phyloP scores from a whole-genome alignment of 2,329 filamentous ascomycete species.

The Stachybotrys chlorohalonatus region DNA sequence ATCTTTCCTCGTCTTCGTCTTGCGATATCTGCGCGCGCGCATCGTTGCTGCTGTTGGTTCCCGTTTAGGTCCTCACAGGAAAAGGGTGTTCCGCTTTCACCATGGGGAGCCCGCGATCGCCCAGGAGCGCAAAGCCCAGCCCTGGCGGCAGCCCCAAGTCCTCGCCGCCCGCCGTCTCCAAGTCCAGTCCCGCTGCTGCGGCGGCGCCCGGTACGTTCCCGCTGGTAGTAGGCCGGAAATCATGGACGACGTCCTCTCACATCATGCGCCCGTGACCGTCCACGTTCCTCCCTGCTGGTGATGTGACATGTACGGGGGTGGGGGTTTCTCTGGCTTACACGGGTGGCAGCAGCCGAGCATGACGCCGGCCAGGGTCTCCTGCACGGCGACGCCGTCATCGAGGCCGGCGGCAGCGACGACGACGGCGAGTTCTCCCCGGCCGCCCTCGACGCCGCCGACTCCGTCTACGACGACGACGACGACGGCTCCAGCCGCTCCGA shows the following conservation, averaged over 20 bases:
- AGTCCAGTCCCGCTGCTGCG: neutral
- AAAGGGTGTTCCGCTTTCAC: neutral
- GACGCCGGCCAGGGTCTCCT: conserved; percentile 12
- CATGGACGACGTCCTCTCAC: too few relatives aligned
- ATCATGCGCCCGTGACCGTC: too few relatives aligned
- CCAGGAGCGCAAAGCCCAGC: neutral
- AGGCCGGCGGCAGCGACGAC: conserved; percentile 21
- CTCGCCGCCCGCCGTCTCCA: neutral
- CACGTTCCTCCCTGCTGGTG: too few relatives aligned
- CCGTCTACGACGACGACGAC: neutral
- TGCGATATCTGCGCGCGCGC: neutral
- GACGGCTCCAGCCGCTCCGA: conserved; percentile 15
- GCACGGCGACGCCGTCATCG: conserved; percentile 18
- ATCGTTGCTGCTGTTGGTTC: neutral
- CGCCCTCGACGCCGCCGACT: conserved; percentile 14
- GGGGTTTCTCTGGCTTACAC: neutral
- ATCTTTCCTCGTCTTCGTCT: neutral
- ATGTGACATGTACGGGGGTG: neutral
- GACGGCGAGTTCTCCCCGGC: conserved; percentile 24
- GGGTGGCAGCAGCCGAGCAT: neutral
- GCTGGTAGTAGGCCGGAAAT: neutral
- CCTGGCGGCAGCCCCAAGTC: neutral
- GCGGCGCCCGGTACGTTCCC: neutral
- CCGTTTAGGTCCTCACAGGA: neutral
- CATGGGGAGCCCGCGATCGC: neutral